Evolutionary conservation across 2,329 filamentous ascomycete species (phyloP).

Genomic region (Paracorniculantispora psalliotae): DNA sequence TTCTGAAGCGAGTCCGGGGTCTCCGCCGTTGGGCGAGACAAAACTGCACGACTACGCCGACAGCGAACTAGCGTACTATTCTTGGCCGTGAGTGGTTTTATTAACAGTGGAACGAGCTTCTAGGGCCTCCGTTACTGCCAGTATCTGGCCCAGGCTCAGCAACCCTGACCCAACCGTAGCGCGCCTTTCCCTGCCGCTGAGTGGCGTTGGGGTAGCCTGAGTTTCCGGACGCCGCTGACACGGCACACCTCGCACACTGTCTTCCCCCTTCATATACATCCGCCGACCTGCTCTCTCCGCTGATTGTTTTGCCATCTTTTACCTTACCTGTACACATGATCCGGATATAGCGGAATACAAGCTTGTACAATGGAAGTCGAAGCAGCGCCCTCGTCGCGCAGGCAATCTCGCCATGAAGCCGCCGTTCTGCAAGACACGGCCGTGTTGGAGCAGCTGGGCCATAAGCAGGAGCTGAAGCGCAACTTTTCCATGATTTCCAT

Average conservation of each 20-base stretch:
- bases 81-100: not conserved
- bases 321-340: not conserved
- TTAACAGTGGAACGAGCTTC: not conserved
- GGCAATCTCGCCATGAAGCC: not conserved
- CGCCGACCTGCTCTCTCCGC: no score
- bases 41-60: not conserved
- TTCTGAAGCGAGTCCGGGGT: not conserved
- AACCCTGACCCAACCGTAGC: not conserved
- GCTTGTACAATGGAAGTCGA: conserved; percentile 1
- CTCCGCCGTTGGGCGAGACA: conserved; percentile 3
- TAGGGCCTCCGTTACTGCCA: conserved; percentile 4
- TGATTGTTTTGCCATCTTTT: not conserved
- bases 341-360: not conserved
- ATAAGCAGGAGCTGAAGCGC: conserved; percentile 45
- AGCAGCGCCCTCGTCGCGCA: conserved; percentile 1
- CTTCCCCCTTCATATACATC: not conserved
- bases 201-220: not conserved
- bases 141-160: not conserved
- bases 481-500: conserved; percentile 46
- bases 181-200: not conserved
- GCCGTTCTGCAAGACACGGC: not conserved
- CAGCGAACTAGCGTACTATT: conserved; percentile 1
- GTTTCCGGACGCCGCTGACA: not conserved
- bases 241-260: not conserved
- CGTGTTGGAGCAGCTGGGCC: conserved; percentile 25